Conservation (phyloP, 345 rosid genomes). For the Hevea brasiliensis region DNA sequence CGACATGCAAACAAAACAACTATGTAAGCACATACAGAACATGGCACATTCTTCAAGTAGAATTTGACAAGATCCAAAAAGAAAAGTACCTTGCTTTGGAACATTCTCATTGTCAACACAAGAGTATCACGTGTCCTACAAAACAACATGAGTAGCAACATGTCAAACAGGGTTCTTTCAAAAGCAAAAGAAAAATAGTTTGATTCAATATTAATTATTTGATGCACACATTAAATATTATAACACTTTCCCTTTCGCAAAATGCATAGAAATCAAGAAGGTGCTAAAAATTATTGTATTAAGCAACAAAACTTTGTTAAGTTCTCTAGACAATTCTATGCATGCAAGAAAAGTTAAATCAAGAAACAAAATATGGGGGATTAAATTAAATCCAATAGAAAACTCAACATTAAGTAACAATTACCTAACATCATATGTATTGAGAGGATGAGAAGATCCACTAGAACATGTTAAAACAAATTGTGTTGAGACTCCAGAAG, state of each 20-base stretch:
- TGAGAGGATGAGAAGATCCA: conserved; percentile 75
- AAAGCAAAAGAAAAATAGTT: background rate
- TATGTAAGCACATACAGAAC: background rate
- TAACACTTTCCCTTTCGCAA: background rate
- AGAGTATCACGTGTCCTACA: conserved; percentile 30
- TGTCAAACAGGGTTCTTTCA: background rate
- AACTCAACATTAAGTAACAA: background rate
- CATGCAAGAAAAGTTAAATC: background rate
- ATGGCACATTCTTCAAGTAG: background rate
- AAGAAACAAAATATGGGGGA: background rate
- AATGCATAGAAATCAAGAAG: background rate
- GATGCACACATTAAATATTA: background rate
- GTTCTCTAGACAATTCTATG: too few relatives aligned
- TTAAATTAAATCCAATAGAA: background rate
- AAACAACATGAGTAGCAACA: background rate
- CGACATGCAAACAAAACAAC: background rate
- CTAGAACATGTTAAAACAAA: conserved; percentile 70
- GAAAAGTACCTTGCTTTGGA: conserved; percentile 29
- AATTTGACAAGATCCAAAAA: conserved; percentile 2
- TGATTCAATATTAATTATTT: background rate
- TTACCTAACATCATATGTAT: conserved; percentile 63
- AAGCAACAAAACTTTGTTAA: background rate
- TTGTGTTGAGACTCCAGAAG: conserved; percentile 71
- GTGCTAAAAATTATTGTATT: background rate
- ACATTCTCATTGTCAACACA: conserved; percentile 33